Base-by-base conservation (phyloP, 768 basidiomycete genomes). In the Termitomyces sp. region DNA sequence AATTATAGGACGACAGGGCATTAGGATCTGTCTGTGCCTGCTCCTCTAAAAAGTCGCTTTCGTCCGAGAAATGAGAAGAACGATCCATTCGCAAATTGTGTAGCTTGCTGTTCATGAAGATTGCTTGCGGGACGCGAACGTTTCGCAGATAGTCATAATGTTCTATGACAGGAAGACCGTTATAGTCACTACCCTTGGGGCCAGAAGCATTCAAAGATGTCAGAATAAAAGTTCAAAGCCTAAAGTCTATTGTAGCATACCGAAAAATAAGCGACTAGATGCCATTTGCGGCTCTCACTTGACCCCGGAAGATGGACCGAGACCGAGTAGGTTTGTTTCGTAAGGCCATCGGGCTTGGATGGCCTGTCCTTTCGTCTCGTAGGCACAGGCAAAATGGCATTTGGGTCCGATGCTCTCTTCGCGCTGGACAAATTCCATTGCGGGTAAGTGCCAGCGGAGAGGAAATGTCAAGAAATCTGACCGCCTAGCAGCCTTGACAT, bases 271-370 rank as follows among this genome's bases (percentile, higher is more conserved):
- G 88, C 88, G 57, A 90, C 88, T 50, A 91, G 80, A 72, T 92
- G 89, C 89, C 89, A 92, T 78, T 90, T 90, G 43, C 83, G 79
- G 29, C 79, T 78, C 53, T 79, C 78, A 55, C 72, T 74, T 39
- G 78, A 73, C 49, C 82, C 84, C 39, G 84, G 85, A 58, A 85
- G 74, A 66, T 85, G 78, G 46, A 90, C 87, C 39, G 84, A 82
- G 29, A 88, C 89, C 8, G 88, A 90, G 66, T 90, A 91, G 0
- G 90, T 92, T 67, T 92, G 90, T 72, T 92, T 92, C 43, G 89
- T 92, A 52, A 92, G 76, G n/a, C 90, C 90, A 60, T 88, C 83
- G 16, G 84, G 84, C 62, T 90, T 90, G 37, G 87, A 83, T 12
- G 89, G 89, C 8, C 89, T 75, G 66, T 90, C 88, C 69, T 88